Base-by-base conservation (phyloP, 2,329 filamentous ascomycete genomes). In the Nothomitra cinnamomea region DNA sequence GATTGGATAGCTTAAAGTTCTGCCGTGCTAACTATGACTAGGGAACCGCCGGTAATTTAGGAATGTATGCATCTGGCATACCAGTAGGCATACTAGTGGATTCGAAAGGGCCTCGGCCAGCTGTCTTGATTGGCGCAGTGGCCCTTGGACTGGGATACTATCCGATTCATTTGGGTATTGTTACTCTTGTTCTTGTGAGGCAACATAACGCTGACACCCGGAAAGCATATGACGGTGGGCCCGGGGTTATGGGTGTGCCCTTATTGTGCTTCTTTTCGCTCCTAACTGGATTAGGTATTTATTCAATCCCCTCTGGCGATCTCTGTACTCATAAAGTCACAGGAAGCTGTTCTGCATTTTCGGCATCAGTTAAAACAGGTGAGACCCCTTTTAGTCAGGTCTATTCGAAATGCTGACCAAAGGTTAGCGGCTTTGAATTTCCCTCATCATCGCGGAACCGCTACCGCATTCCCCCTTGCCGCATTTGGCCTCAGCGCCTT, bases 401-500 rank as follows among this genome's bases (percentile, higher is more conserved):
- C 13, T 47, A 21, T 25, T 35, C 5, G 2, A 21, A n/a, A n/a
- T 8, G 24, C 17, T 53, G 15, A 41, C 51, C 22, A 24, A 35
- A n/a, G 58, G 65, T 35, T 72, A 64, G 89, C 85, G 51, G 89
- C 89, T 8, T 76, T 92, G 58, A 95, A 95, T 68, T 95, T 89
- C 80, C 90, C 90, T 12, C 78, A 83, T 55, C 84, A 94, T 65
- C 80, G 92, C 58, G 92, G 92, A 54, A 95, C 90, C 2, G 92
- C 92, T 4, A 96, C 92, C 4, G 89, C 89, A 1, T 92, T 96
- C 61, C 90, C 92, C 4, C 69, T 96, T 54, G 87, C 92, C 54
- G 89, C 87, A 2, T 96, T 96, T 64, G 92, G 92, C 2, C 70
- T 98, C 55, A 95, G 89, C 65, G 92, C 92, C 53, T 92, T 98